These are phyloP conservation scores for Scedosporium apiospermum DNA, from an alignment of 2,329 filamentous ascomycete genomes.

Conservation along the genomic window DNA sequence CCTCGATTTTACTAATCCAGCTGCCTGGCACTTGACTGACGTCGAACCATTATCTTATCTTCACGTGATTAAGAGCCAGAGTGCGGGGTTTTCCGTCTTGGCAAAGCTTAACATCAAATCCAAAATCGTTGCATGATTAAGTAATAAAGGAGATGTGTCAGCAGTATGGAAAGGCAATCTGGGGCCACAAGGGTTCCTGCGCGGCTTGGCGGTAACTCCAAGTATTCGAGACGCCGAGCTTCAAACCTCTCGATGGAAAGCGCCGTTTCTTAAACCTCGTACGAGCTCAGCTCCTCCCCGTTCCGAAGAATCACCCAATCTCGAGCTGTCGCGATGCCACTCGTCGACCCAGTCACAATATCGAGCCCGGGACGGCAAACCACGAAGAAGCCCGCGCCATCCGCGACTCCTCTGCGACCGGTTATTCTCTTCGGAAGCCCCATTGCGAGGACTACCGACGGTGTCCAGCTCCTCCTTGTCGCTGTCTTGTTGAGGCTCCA, in stretches of 20 bases:
- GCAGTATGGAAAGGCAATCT: neutral
- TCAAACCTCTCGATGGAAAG: too few relatives aligned
- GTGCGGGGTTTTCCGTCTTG: too few relatives aligned
- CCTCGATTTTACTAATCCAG: too few relatives aligned
- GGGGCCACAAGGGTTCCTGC: neutral
- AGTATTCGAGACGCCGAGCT: too few relatives aligned
- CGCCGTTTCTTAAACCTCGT: too few relatives aligned
- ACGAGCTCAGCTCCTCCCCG: neutral
- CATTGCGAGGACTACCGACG: constrained; percentile 20
- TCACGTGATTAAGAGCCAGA: neutral
- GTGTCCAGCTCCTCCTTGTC: constrained; percentile 56
- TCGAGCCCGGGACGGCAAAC: constrained; percentile 22
- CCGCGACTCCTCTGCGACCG: constrained; percentile 20
- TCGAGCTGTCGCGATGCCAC: constrained; percentile 17
- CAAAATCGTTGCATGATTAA: too few relatives aligned
- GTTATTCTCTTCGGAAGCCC: constrained; percentile 27
- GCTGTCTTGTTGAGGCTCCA: constrained; percentile 52
- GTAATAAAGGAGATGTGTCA: too few relatives aligned
- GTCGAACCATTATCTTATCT: neutral
- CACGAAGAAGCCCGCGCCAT: constrained; percentile 17
- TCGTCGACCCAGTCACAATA: constrained; percentile 29
- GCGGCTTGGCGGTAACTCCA: too few relatives aligned
- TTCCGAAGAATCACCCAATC: neutral
- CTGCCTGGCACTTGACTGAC: neutral
- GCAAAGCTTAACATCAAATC: too few relatives aligned